These are phyloP conservation scores for Gilbertella persicaria DNA, from an alignment of 371 early-diverging fungal species.

Conservation along the genomic window DNA sequence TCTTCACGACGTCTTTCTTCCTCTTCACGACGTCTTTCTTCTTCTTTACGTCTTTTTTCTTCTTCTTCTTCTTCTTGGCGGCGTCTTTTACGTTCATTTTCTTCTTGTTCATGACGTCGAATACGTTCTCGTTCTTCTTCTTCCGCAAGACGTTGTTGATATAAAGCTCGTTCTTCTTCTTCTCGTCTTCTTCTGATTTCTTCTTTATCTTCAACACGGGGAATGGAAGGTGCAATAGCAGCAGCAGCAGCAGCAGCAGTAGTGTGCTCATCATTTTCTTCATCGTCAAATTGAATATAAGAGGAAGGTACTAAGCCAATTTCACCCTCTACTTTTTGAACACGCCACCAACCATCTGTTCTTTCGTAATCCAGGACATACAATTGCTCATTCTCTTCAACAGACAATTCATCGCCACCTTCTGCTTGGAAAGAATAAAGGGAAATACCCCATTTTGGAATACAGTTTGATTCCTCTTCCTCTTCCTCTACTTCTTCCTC, in stretches of 20 bases:
- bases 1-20: constrained; percentile 27
- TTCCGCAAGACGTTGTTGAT: constrained; percentile 20
- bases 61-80: constrained; percentile 6
- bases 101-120: constrained; percentile 10
- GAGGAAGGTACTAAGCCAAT: constrained; percentile 60
- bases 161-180: constrained; percentile 27
- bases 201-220: constrained; percentile 24
- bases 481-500: constrained; percentile 22
- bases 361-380: constrained; percentile 76
- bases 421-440: constrained; percentile 78
- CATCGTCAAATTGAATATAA: constrained; percentile 54
- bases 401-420: constrained; percentile 74
- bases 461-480: constrained; percentile 28
- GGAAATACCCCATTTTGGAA: constrained; percentile 69
- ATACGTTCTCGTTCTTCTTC: constrained; percentile 16
- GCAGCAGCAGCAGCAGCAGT: constrained; percentile 29
- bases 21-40: constrained; percentile 9
- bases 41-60: constrained; percentile 13
- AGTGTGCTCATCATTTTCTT: constrained; percentile 26
- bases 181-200: constrained; percentile 28
- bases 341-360: constrained; percentile 79
- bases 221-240: constrained; percentile 27
- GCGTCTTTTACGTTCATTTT: constrained; percentile 3
- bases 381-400: constrained; percentile 74
- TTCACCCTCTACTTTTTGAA: constrained; percentile 45